phyloP scores from a whole-genome alignment of 805 yeast species.

The Metschnikowia proteae region DNA sequence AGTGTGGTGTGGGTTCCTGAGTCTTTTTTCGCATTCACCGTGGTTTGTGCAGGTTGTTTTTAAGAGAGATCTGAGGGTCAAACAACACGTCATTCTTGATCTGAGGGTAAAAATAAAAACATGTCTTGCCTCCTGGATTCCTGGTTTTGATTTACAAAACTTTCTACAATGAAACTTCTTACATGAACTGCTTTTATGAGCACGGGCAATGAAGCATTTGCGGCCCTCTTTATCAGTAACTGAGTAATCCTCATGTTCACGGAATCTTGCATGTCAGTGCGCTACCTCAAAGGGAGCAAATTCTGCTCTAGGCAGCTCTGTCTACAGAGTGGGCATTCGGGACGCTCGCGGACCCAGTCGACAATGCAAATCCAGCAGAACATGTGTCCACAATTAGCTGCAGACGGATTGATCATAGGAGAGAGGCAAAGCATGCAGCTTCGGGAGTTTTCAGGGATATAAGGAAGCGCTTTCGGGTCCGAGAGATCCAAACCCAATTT shows the following conservation, averaged over 20 bases:
- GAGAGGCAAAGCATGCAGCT: slow-evolving; percentile 82
- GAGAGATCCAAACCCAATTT: slow-evolving; percentile 46
- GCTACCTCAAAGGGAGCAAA: slow-evolving; percentile 46
- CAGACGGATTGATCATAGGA: slow-evolving; percentile 74
- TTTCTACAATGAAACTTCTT: too few relatives aligned
- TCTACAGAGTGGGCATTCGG: slow-evolving; percentile 91
- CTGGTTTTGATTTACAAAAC: too few relatives aligned
- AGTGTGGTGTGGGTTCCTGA: background rate
- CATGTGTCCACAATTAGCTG: slow-evolving; percentile 87
- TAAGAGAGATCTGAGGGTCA: background rate
- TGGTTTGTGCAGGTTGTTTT: slow-evolving; percentile 1
- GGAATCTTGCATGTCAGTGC: background rate
- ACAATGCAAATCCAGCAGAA: slow-evolving; percentile 90
- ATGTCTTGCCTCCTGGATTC: too few relatives aligned
- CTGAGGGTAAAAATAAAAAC: too few relatives aligned
- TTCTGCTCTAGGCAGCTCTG: slow-evolving; percentile 62
- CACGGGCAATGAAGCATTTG: too few relatives aligned
- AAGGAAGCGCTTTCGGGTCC: slow-evolving; percentile 56
- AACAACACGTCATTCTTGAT: too few relatives aligned
- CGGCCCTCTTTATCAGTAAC: too few relatives aligned
- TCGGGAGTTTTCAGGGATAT: slow-evolving; percentile 66
- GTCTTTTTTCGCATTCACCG: background rate
- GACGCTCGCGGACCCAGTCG: slow-evolving; percentile 84
- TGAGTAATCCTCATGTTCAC: background rate
- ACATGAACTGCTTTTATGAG: too few relatives aligned